phyloP scores from a whole-genome alignment of 2,329 filamentous ascomycete species.

The Dothistroma pini region DNA sequence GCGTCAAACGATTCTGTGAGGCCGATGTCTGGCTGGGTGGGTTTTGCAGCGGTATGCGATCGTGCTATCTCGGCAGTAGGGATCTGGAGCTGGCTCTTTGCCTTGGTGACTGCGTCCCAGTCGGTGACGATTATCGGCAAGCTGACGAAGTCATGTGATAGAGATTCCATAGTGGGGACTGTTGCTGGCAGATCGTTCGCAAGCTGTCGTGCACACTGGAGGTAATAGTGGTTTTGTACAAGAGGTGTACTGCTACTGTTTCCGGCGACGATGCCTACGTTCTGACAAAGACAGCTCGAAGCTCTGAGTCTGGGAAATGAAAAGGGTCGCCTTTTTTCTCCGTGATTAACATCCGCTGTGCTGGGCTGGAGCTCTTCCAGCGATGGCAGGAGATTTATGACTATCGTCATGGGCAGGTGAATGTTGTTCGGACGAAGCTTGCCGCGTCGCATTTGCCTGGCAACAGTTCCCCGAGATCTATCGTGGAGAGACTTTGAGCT shows the following conservation, averaged over 20 bases:
- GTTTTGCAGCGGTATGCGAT: neutral
- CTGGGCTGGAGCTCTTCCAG: no score
- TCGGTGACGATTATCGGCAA: constrained; percentile 28
- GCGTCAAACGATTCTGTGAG: constrained; percentile 22
- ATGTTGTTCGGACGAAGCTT: no score
- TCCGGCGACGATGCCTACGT: neutral
- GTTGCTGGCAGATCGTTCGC: neutral
- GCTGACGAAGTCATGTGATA: constrained; percentile 22
- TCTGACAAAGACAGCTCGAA: neutral
- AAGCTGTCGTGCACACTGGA: neutral
- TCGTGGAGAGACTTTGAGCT: neutral
- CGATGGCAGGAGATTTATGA: no score
- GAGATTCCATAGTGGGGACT: constrained; percentile 5
- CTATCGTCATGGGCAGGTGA: no score
- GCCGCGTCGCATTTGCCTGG: neutral
- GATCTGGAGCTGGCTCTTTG: constrained; percentile 1
- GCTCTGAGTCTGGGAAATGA: neutral
- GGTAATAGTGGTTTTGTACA: neutral
- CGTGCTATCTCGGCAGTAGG: constrained; percentile 6
- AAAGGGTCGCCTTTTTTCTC: neutral
- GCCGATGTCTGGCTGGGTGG: constrained; percentile 8
- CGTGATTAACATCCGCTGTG: neutral
- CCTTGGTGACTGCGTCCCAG: constrained; percentile 18
- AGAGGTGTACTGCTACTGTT: neutral
- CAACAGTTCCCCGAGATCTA: neutral